Conservation (phyloP, 2,329 filamentous ascomycete genomes). For the Dendrostoma leiphaemia region DNA sequence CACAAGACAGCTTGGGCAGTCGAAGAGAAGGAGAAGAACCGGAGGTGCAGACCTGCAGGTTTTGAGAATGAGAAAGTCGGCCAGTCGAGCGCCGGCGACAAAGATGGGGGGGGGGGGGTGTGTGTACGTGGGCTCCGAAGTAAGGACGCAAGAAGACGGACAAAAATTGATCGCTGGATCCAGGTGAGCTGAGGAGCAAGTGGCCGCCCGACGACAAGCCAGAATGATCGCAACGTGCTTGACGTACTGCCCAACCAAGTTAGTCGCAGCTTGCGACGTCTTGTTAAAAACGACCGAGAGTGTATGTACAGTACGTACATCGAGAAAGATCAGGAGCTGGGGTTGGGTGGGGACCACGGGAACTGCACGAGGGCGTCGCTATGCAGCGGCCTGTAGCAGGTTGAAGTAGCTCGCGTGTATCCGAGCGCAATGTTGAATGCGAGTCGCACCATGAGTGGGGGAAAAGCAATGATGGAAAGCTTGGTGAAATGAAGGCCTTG, state of each 20-base stretch:
- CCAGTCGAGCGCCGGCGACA: slow-evolving; percentile 8
- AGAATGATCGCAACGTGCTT: slow-evolving; percentile 5
- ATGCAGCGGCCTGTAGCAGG: slow-evolving; percentile 14
- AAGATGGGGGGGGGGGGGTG: neutral
- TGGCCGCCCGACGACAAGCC: slow-evolving; percentile 4
- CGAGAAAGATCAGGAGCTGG: slow-evolving; percentile 1
- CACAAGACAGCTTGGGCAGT: too few species aligned
- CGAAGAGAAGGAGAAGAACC: slow-evolving; percentile 3
- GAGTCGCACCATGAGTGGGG: slow-evolving; percentile 13
- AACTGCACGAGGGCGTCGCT: slow-evolving; percentile 14
- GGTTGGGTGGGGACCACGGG: slow-evolving; percentile 12
- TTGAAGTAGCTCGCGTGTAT: slow-evolving; percentile 15
- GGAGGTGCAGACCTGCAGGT: slow-evolving; percentile 1
- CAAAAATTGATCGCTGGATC: neutral
- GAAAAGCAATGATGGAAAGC: slow-evolving; percentile 12
- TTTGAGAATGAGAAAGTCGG: neutral
- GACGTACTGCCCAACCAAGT: slow-evolving; percentile 2
- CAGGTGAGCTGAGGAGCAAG: slow-evolving; percentile 2
- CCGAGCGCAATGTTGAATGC: slow-evolving; percentile 3
- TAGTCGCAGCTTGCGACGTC: slow-evolving; percentile 11
- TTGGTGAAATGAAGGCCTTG: neutral
- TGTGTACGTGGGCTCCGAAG: neutral
- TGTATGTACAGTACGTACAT: slow-evolving; percentile 2
- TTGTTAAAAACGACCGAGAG: slow-evolving; percentile 4
- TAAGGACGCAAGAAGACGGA: neutral